Percentiles rank a stretch among this genome's conserved stretches.
These are phyloP conservation scores for Stagonosporopsis cucurbitacearum DNA, from an alignment of 2,329 filamentous ascomycete species.

Conservation along the genomic window DNA sequence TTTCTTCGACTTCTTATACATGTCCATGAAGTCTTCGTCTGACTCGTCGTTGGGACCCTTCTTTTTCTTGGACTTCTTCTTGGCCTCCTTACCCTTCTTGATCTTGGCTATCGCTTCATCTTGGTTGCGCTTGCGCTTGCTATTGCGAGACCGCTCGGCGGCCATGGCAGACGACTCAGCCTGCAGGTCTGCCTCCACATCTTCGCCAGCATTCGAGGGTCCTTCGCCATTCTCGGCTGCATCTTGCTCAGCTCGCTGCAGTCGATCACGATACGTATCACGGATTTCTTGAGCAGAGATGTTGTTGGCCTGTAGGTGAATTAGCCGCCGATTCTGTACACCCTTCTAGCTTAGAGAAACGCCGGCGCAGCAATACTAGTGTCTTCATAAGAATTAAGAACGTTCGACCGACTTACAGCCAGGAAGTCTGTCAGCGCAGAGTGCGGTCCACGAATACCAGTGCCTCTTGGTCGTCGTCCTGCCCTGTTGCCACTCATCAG, in stretches of 20 bases:
- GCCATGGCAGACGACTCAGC: conserved; percentile 50
- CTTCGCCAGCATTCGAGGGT: conserved; percentile 44
- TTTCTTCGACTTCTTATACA: conserved; percentile 64
- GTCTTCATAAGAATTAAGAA: background rate
- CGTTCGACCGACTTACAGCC: conserved; percentile 55
- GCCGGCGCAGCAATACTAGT: background rate
- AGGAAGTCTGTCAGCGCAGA: conserved; percentile 73
- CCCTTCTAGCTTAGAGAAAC: background rate
- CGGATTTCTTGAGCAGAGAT: conserved; percentile 72
- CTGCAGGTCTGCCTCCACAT: conserved; percentile 41
- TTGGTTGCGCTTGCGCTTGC: conserved; percentile 66
- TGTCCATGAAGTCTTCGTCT: conserved; percentile 58
- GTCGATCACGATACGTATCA: conserved; percentile 63
- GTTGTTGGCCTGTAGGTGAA: conserved; percentile 65
- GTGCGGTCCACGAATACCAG: conserved; percentile 63
- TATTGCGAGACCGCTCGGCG: conserved; percentile 58
- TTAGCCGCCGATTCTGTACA: background rate
- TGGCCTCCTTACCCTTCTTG: conserved; percentile 58
- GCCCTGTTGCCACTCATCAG: conserved; percentile 39
- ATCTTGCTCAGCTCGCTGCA: conserved; percentile 56
- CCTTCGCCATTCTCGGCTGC: conserved; percentile 47
- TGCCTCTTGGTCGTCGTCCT: conserved; percentile 48
- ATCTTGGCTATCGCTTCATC: conserved; percentile 54
- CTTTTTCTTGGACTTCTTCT: conserved; percentile 51
- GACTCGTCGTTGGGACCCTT: conserved; percentile 53